These are phyloP conservation scores for Penicillium paradoxum DNA, from an alignment of 495 filamentous ascomycete species.

Conservation along the genomic window DNA sequence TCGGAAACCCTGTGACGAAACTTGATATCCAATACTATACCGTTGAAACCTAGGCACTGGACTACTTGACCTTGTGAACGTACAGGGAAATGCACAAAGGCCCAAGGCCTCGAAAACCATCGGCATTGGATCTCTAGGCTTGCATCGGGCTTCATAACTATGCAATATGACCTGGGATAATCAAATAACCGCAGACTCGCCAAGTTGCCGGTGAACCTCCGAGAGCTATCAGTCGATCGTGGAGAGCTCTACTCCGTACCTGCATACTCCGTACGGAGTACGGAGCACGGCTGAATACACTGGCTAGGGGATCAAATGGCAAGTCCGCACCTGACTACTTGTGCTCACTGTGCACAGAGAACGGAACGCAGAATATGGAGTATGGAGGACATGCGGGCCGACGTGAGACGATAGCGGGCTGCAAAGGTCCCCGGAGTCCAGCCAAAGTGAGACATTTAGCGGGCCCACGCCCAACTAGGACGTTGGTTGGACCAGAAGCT, in stretches of 20 bases:
- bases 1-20: not conserved
- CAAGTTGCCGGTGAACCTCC: not conserved
- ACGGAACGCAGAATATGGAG: no score
- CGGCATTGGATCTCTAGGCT: no score
- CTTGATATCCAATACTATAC: not conserved
- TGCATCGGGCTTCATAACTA: not conserved
- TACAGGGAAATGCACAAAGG: no score
- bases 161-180: not conserved
- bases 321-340: not conserved
- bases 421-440: not conserved
- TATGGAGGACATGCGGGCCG: not conserved
- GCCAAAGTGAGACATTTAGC: conserved; percentile 19
- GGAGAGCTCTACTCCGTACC: not conserved
- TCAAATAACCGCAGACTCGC: not conserved
- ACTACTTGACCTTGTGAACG: no score
- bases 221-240: not conserved
- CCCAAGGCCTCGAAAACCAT: no score
- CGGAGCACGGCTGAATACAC: not conserved
- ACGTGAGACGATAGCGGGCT: not conserved
- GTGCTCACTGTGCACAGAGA: no score
- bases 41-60: no score
- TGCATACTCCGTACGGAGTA: conserved; percentile 4
- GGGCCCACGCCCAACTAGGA: not conserved
- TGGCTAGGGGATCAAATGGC: not conserved
- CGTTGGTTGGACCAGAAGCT: not conserved